A percentile compares a stretch with the other conserved stretches of the same genome.
Evolutionary conservation across 495 filamentous ascomycete species (phyloP).

Genomic region (Staphylotrichum longicolle): DNA sequence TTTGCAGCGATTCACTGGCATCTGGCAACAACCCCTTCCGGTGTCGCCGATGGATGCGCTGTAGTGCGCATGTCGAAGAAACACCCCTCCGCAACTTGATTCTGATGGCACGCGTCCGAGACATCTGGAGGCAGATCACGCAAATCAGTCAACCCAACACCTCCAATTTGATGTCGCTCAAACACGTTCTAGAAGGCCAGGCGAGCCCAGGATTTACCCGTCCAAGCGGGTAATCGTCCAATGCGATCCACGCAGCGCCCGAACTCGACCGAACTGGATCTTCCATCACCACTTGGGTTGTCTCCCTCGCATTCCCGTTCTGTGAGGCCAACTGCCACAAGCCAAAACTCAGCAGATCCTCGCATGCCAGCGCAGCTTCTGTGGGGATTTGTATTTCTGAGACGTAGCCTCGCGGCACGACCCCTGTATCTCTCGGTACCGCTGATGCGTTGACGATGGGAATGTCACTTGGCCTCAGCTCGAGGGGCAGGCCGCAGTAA

Average conservation of each 20-base stretch:
- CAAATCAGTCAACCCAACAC: slow-evolving; percentile 15
- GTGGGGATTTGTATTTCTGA: slow-evolving; percentile 30
- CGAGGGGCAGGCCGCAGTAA: not conserved
- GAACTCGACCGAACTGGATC: not conserved
- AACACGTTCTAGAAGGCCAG: slow-evolving; percentile 23
- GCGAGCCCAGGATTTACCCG: slow-evolving; percentile 15
- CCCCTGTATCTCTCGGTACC: slow-evolving; percentile 18
- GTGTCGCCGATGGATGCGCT: slow-evolving; percentile 2
- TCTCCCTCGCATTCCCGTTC: not conserved
- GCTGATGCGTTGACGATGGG: not conserved
- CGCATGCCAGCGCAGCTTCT: not conserved
- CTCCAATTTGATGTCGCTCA: slow-evolving; percentile 3
- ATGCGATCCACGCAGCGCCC: not conserved
- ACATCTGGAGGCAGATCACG: slow-evolving; percentile 21
- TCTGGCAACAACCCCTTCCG: not conserved
- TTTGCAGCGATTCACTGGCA: not conserved
- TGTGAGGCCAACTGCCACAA: not conserved
- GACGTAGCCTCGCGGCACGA: slow-evolving; percentile 22
- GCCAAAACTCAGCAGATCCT: not conserved
- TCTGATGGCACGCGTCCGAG: slow-evolving; percentile 19
- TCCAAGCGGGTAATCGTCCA: slow-evolving; percentile 15
- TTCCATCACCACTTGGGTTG: too few relatives aligned
- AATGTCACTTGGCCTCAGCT: slow-evolving; percentile 10
- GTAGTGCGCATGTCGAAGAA: not conserved
- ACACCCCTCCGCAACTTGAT: not conserved